Percentiles rank a stretch among this genome's conserved stretches.
Evolutionary conservation across 2,329 filamentous ascomycete species (phyloP).

Genomic region (Fusarium albidum): DNA sequence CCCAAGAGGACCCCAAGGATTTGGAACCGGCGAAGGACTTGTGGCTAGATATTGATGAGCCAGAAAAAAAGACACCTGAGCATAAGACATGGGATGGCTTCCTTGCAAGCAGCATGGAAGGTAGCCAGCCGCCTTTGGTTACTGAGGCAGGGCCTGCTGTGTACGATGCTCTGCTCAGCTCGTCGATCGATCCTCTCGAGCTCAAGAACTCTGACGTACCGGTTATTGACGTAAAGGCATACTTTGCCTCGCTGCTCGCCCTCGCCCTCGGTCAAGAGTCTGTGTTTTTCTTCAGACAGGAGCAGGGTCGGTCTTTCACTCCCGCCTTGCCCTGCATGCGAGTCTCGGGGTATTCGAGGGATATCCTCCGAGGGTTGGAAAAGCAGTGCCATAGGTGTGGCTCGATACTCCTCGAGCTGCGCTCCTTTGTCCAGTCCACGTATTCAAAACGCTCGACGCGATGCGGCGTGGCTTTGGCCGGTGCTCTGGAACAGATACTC

Average conservation of each 20-base stretch:
- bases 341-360: constrained; percentile 64
- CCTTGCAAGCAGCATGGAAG: constrained; percentile 46
- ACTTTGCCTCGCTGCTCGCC: constrained; percentile 67
- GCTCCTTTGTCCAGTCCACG: constrained; percentile 55
- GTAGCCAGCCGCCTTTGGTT: constrained; percentile 62
- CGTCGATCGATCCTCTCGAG: constrained; percentile 50
- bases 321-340: constrained; percentile 56
- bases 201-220: constrained; percentile 49
- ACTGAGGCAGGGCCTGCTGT: constrained; percentile 72
- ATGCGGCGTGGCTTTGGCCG: constrained; percentile 61
- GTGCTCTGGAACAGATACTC: constrained; percentile 57
- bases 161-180: constrained; percentile 70
- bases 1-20: constrained; percentile 11
- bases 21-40: constrained; percentile 39
- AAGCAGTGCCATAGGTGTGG: constrained; percentile 57
- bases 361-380: constrained; percentile 57
- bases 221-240: constrained; percentile 58
- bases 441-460: constrained; percentile 55
- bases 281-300: constrained; percentile 71
- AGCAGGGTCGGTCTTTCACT: constrained; percentile 60
- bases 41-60: constrained; percentile 56
- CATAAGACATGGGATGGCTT: constrained; percentile 78
- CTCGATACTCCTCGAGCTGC: constrained; percentile 55
- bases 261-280: constrained; percentile 77
- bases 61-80: constrained; percentile 43